These are phyloP conservation scores for Hyaloscypha finlandica DNA, from an alignment of 495 filamentous ascomycete species.

Conservation along the genomic window DNA sequence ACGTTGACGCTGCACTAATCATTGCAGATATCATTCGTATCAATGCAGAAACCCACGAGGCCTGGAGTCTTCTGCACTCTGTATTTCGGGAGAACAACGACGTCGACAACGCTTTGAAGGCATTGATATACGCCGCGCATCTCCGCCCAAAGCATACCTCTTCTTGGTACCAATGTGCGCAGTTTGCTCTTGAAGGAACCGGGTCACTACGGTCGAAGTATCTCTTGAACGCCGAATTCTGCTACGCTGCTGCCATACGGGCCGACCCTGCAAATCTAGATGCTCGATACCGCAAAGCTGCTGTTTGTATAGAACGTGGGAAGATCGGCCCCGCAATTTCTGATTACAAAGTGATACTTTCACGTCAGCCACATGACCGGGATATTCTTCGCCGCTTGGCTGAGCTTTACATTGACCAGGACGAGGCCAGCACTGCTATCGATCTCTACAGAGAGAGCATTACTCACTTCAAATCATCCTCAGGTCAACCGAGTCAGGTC, in stretches of 20 bases:
- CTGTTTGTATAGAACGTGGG: conserved; percentile 58
- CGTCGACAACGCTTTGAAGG: conserved; percentile 64
- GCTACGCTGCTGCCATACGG: conserved; percentile 68
- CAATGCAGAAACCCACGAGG: conserved; percentile 81
- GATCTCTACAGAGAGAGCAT: conserved; percentile 64
- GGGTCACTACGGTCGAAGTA: conserved; percentile 52
- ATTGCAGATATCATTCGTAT: conserved; percentile 71
- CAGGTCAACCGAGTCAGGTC: conserved; percentile 40
- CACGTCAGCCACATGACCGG: conserved; percentile 57
- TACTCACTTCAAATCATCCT: conserved; percentile 44
- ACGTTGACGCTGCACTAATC: conserved; percentile 61
- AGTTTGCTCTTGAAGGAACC: conserved; percentile 63
- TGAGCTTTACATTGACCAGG: conserved; percentile 61
- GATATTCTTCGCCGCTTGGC: conserved; percentile 64
- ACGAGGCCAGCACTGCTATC: conserved; percentile 57
- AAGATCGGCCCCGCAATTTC: conserved; percentile 55
- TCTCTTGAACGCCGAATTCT: conserved; percentile 61
- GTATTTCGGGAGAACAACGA: conserved; percentile 70
- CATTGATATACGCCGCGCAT: conserved; percentile 70
- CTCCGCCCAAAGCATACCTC: conserved; percentile 65
- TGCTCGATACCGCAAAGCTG: conserved; percentile 61
- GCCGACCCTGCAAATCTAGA: conserved; percentile 59
- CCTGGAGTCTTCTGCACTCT: conserved; percentile 74
- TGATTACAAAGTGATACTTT: conserved; percentile 66
- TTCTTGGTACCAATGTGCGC: conserved; percentile 69